A percentile compares a stretch with the other conserved stretches of the same genome.
Conservation (phyloP, 192 early-diverging fungal species). For the Diversispora eburnea region DNA sequence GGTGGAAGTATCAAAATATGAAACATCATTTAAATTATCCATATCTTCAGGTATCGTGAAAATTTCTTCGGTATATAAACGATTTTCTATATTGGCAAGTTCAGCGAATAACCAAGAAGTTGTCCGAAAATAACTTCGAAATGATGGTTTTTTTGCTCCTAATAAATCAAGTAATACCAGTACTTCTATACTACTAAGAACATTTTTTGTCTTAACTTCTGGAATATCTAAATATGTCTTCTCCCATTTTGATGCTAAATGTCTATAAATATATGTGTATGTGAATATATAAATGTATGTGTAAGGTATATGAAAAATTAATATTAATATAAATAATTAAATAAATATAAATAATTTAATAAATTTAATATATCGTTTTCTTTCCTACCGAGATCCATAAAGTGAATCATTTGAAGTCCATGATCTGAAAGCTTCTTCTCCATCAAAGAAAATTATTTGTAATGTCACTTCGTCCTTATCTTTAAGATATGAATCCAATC, state of each 20-base stretch:
- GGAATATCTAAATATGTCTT: constrained; percentile 34
- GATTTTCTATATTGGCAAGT: constrained; percentile 63
- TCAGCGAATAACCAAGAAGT: constrained; percentile 70
- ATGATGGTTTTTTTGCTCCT: constrained; percentile 51
- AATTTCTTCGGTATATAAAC: constrained; percentile 45
- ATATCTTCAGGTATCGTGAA: background rate
- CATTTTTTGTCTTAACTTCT: constrained; percentile 31
- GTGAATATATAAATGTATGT: too few relatives aligned
- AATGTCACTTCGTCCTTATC: constrained; percentile 53
- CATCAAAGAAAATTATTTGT: constrained; percentile 97
- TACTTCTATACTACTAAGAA: constrained; percentile 73
- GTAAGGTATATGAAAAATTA: background rate
- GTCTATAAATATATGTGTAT: constrained; percentile 37
- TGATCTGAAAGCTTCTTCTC: constrained; percentile 83
- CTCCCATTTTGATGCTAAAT: constrained; percentile 82
- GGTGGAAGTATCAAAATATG: constrained; percentile 34
- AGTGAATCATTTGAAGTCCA: constrained; percentile 82
- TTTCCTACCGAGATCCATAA: constrained; percentile 71
- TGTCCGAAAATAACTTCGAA: constrained; percentile 59
- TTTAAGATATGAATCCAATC: constrained; percentile 61
- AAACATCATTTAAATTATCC: constrained; percentile 22
- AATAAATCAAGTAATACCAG: constrained; percentile 88
- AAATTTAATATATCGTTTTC: background rate
- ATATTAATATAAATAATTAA: background rate
- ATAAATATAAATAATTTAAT: constrained; percentile 1